Base-by-base conservation (phyloP, 768 basidiomycete genomes). In the Russula olivacea region DNA sequence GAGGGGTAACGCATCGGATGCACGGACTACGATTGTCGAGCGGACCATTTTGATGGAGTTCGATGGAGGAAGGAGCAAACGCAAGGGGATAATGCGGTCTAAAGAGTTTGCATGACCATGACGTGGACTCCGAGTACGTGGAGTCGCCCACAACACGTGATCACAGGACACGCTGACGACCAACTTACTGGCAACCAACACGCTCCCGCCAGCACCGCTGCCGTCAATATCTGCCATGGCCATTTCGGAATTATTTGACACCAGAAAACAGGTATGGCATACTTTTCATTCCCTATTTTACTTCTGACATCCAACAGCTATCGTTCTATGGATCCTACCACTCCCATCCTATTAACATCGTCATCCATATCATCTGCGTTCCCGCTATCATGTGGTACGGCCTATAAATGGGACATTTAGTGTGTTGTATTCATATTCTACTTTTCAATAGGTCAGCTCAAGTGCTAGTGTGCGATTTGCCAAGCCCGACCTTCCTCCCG, bases 301-400 rank as follows among this genome's bases (percentile, higher is more conserved):
- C 69, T 41, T 59, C 55, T 60, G 55, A 25, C 55, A 36, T 19
- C 56, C 28, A 55, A 40, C 64, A 97, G 93, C 81, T 98, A 71
- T 79, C 87, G 28, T 96, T 96, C 79, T 98, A 98, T 73, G 93
- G 92, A 21, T 87, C 93, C 55, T 97, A 97, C 75, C 94, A 97
- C 74, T 79, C 84, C 17, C 87, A 96, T 73, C 83, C 83, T 30
- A 75, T 84, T 65, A 98, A 98, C 73, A 76, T 98, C 67, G 74
- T 81, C 59, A 91, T 98, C 65, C 96, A 98, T 74, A 78, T 94
- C 68, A 70, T 91, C 63, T 93, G 85, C 67, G 93, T 96, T 14
- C 94, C 94, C 8, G 71, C 88, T 63, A 80, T 97, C 64, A 72
- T 92, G 60, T 98, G 93, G 93, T 89, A 64, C 50, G 78, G 60